A percentile compares a stretch with the other conserved stretches of the same genome.
Evolutionary conservation across 805 yeast genomes (phyloP).

Genomic region (Yamadazyma kitorensis): DNA sequence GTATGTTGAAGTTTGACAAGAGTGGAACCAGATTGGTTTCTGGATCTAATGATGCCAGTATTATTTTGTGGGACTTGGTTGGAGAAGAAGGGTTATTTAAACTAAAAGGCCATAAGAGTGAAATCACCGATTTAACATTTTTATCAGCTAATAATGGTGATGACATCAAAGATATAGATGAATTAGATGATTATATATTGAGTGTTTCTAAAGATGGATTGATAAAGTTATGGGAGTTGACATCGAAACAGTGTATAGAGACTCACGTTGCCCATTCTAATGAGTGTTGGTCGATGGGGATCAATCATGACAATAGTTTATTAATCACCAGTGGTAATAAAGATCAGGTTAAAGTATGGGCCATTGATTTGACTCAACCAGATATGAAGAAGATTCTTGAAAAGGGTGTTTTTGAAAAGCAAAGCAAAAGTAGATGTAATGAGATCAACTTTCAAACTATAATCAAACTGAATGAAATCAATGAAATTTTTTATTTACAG

Average conservation of each 20-base stretch:
- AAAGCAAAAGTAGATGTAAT: slow-evolving; percentile 69
- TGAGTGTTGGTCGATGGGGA: slow-evolving; percentile 86
- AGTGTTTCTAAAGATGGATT: slow-evolving; percentile 87
- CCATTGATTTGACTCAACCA: slow-evolving; percentile 50
- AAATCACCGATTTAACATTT: slow-evolving; percentile 72
- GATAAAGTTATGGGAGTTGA: slow-evolving; percentile 90
- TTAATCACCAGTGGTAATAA: slow-evolving; percentile 76
- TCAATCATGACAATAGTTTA: slow-evolving; percentile 39
- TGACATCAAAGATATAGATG: slow-evolving; percentile 35
- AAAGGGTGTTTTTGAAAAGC: slow-evolving; percentile 69
- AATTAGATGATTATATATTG: slow-evolving; percentile 68
- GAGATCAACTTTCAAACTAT: slow-evolving; percentile 49
- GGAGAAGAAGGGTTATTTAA: slow-evolving; percentile 87
- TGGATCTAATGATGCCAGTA: slow-evolving; percentile 81
- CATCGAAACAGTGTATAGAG: slow-evolving; percentile 85
- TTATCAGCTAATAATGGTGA: slow-evolving; percentile 29
- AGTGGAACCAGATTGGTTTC: slow-evolving; percentile 84
- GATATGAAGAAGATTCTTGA: slow-evolving; percentile 51
- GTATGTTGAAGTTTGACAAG: slow-evolving; percentile 64
- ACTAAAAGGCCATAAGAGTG: slow-evolving; percentile 84
- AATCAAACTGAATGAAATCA: slow-evolving; percentile 25
- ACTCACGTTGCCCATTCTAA: slow-evolving; percentile 92
- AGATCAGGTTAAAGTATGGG: slow-evolving; percentile 83
- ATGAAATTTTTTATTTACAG: slow-evolving; percentile 62
- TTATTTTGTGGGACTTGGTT: slow-evolving; percentile 93